Conservation (phyloP, 345 rosid genomes). For the Lepidium sativum region DNA sequence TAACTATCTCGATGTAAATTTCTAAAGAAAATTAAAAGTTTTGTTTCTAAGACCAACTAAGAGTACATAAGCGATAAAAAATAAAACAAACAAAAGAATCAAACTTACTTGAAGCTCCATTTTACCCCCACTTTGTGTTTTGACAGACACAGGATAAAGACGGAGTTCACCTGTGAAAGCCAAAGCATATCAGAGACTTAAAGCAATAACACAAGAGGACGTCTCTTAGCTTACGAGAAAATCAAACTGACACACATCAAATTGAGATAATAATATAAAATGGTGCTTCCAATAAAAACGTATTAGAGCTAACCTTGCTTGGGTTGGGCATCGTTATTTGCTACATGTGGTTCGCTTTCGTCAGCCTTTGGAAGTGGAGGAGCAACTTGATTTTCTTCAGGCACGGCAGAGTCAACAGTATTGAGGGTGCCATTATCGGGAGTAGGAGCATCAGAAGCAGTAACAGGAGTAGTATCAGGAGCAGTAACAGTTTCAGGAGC, state of each 20-base stretch:
- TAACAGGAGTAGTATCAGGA: not conserved
- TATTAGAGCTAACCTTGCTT: conserved; percentile 55
- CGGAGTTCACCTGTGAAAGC: conserved; percentile 71
- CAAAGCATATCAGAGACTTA: not conserved
- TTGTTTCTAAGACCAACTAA: not conserved
- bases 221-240: not conserved
- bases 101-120: conserved; percentile 82
- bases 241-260: not conserved
- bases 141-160: conserved; percentile 83
- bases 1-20: not conserved
- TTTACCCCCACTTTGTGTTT: conserved; percentile 74
- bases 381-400: conserved; percentile 35
- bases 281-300: not conserved
- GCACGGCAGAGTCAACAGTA: conserved; percentile 23
- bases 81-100: not conserved
- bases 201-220: not conserved
- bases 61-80: not conserved
- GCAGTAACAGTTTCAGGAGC: not conserved
- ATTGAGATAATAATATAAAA: not conserved
- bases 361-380: conserved; percentile 31
- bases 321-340: conserved; percentile 32
- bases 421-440: conserved; percentile 24
- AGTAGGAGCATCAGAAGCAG: not conserved
- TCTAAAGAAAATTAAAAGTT: not conserved
- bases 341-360: conserved; percentile 33